Base-by-base conservation (phyloP, 2,329 filamentous ascomycete genomes). In the Polychaeton citri region DNA sequence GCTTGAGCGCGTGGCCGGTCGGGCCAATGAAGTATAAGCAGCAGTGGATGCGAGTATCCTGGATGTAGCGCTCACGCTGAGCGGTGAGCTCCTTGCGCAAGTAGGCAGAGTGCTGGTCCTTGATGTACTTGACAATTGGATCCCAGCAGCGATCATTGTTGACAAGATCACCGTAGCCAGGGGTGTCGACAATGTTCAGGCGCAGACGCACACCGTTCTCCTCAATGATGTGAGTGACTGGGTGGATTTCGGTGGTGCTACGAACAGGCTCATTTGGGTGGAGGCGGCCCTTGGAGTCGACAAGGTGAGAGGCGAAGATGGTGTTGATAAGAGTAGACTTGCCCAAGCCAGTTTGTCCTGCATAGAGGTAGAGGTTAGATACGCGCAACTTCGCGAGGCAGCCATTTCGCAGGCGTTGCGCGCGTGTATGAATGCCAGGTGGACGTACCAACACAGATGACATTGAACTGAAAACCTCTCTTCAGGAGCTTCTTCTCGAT, bases 141-240 rank as follows among this genome's bases (percentile, higher is more conserved):
- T 98, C 90, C 90, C 90, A 98, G 79, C 90, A 98, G 74, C 90
- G 82, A 69, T 98, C 90, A 65, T 98, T 98, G 76, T 98, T 98
- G 65, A 98, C 90, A 59, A 95, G 77, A 57, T 98, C 90, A 58
- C 90, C 90, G 57, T 98, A 98, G 47, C 90, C 90, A 46, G 90
- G 90, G 46, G 90, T 98, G 62, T 98, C 90, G 56, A 98, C 90
- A 57, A 98, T 98, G 76, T 96, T 98, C 57, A 98, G 73, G 54
- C 90, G 77, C 56, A 98, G 79, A 59, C 90, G 87, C 51, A 98
- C 90, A 52, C 90, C 90, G 61, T 98, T 98, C 71, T 98, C 90
- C 73, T 98, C 90, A 59, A 98, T 95, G 63, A 95, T 86, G 70
- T 98, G 90, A 47, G 90, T 96, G 48, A 90, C 88, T 36, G 86